Evolutionary conservation across 768 basidiomycete species (phyloP).

Genomic region (Psilocybe cubensis): DNA sequence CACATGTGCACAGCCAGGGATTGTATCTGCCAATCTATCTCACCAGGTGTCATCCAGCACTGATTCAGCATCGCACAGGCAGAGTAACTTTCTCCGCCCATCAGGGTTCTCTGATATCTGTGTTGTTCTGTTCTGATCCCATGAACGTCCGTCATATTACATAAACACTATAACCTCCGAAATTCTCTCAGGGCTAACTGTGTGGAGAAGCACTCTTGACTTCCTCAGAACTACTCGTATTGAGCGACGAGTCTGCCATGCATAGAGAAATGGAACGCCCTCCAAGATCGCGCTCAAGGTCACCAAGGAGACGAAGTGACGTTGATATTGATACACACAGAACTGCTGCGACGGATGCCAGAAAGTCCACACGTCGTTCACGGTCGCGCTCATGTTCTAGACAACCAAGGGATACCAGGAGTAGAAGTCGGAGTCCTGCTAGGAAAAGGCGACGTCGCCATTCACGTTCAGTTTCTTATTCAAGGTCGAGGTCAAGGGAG

Average conservation of each 20-base stretch:
- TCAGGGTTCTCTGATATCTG: background rate
- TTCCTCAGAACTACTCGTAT: too few species aligned
- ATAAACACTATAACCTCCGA: background rate
- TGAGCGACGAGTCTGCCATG: slow-evolving; percentile 10
- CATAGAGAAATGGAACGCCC: slow-evolving; percentile 21
- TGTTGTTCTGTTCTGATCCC: background rate
- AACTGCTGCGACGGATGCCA: slow-evolving; percentile 10
- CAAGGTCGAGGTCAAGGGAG: slow-evolving; percentile 30
- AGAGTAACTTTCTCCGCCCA: background rate
- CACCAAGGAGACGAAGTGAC: slow-evolving; percentile 19
- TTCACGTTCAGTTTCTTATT: slow-evolving; percentile 25
- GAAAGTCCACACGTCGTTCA: slow-evolving; percentile 22
- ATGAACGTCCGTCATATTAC: background rate
- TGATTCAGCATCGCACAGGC: background rate
- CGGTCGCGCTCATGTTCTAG: slow-evolving; percentile 29
- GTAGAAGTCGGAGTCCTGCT: slow-evolving; percentile 37
- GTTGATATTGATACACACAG: slow-evolving; percentile 4
- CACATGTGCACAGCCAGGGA: background rate
- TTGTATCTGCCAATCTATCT: background rate
- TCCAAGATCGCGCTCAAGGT: slow-evolving; percentile 26
- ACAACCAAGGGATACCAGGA: slow-evolving; percentile 20
- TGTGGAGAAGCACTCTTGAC: too few species aligned
- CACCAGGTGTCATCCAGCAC: background rate
- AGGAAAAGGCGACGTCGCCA: slow-evolving; percentile 31
- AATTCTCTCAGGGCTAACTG: too few species aligned